Evolutionary conservation across 768 basidiomycete genomes (phyloP).

Genomic region (Boletus sensibilis): DNA sequence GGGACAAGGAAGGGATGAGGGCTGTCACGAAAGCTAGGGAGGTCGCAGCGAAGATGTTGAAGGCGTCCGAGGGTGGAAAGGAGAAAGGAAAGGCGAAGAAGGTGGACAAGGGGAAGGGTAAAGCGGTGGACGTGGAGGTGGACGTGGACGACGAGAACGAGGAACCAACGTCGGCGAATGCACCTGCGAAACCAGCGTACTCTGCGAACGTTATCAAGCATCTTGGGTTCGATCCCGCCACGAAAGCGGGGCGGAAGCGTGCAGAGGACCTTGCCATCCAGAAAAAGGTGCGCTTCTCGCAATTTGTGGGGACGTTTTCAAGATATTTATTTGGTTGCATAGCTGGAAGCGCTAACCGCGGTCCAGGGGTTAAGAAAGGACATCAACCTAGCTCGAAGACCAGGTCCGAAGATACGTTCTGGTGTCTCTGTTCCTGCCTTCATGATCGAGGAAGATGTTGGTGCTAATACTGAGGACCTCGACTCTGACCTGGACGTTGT

Average conservation of each 20-base stretch:
- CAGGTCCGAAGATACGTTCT: slow-evolving; percentile 63
- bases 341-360: slow-evolving; percentile 59
- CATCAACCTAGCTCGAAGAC: slow-evolving; percentile 59
- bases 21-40: slow-evolving; percentile 62
- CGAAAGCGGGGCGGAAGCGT: slow-evolving; percentile 49
- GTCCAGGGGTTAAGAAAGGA: slow-evolving; percentile 50
- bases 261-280: slow-evolving; percentile 41
- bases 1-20: slow-evolving; percentile 68
- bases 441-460: slow-evolving; percentile 14
- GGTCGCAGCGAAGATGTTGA: slow-evolving; percentile 34
- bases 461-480: neutral
- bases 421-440: slow-evolving; percentile 47
- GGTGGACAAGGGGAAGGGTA: slow-evolving; percentile 18
- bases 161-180: slow-evolving; percentile 16
- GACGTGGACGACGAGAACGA: slow-evolving; percentile 12
- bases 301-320: neutral
- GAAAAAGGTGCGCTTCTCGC: slow-evolving; percentile 51
- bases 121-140: slow-evolving; percentile 2
- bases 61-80: slow-evolving; percentile 18
- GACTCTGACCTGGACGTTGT: slow-evolving; percentile 16
- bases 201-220: slow-evolving; percentile 65
- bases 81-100: slow-evolving; percentile 16
- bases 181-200: slow-evolving; percentile 48
- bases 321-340: neutral
- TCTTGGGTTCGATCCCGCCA: slow-evolving; percentile 78